Evolutionary conservation across 2,329 filamentous ascomycete genomes (phyloP), one percentile per base, ranked within the genome.

Genomic region (Myriosclerotinia scirpicola): DNA sequence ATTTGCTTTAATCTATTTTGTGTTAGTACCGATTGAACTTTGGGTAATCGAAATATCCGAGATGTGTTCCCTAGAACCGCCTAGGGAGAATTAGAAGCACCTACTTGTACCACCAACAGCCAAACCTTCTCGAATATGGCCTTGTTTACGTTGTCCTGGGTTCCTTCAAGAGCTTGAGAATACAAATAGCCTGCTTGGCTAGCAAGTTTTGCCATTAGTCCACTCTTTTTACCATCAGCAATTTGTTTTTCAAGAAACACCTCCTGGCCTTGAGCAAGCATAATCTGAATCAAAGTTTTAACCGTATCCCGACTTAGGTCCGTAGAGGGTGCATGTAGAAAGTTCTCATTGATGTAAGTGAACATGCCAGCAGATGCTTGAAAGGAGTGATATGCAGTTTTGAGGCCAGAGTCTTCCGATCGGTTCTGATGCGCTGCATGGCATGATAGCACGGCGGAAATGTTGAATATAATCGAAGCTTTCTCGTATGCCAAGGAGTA

Each of bases 291-390:
- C 71, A 99, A 80, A 0, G 92, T 93, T 80, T 97, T 97, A 75
- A 99, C 92, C 0, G 95, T 99, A 61, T 99, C 94, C 68, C 95
- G 84, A 77, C 93, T 98, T 58, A 99, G 80, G 76, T 99, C 95
- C n/a, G 92, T 93, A 11, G 93, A 97, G 0, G 96, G 95, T 1
- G 95, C 95, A 75, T 99, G 95, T 46, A 99, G 82, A 77, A 99
- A 99, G 80, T 99, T 99, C 80, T 99, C 95, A 79, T 99, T 99
- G 81, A 99, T 99, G 76, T 99, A 99, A 64, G 94, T 98, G 79
- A 98, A 99, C 95, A 99, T 99, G 81, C 95, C 95, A 12, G 95
- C 95, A 9, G 94, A 93, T 52, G 95, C 95, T 79, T 99, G 95
- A 81, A 98, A 98, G 26, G 93, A 97, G 79, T 99, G 94, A 77